A percentile compares a stretch with the other conserved stretches of the same genome.
Evolutionary conservation across 768 basidiomycete species (phyloP).

Genomic region (Mycena amicta): DNA sequence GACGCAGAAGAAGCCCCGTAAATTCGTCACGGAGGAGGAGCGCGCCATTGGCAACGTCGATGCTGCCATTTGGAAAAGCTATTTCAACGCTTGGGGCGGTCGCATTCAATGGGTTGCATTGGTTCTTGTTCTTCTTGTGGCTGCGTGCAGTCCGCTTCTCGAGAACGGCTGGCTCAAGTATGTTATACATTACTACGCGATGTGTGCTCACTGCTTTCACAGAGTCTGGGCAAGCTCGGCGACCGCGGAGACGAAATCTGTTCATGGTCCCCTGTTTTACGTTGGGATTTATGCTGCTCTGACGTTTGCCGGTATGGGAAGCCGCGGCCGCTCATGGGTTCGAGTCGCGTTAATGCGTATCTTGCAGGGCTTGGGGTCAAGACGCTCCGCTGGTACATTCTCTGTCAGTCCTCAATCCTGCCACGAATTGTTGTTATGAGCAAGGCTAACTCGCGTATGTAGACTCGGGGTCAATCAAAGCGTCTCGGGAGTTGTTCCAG

Average conservation of each 20-base stretch:
- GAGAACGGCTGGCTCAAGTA: conserved; percentile 75
- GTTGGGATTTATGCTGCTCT: conserved; percentile 66
- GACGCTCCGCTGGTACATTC: conserved; percentile 58
- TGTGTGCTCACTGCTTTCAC: too few species aligned
- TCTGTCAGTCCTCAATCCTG: conserved; percentile 60
- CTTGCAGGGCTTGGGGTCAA: conserved; percentile 40
- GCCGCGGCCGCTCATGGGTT: background rate
- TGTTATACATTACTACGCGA: too few species aligned
- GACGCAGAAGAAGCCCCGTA: background rate
- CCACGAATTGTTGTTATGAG: too few species aligned
- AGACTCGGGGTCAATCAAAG: conserved; percentile 77
- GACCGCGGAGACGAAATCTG: conserved; percentile 27
- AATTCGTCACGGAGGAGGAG: conserved; percentile 43
- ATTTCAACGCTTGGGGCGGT: conserved; percentile 43
- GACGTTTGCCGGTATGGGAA: background rate
- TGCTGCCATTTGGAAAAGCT: conserved; percentile 47
- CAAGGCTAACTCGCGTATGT: background rate
- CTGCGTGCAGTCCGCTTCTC: conserved; percentile 61
- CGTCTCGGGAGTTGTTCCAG: conserved; percentile 75
- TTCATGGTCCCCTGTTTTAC: conserved; percentile 56
- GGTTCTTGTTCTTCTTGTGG: conserved; percentile 47
- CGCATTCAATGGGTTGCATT: conserved; percentile 53
- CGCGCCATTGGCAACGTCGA: conserved; percentile 51
- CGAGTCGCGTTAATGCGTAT: background rate
- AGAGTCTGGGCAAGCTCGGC: conserved; percentile 46